Base-by-base conservation (phyloP, 148 eudicot genomes). In the Rheum nobile region DNA sequence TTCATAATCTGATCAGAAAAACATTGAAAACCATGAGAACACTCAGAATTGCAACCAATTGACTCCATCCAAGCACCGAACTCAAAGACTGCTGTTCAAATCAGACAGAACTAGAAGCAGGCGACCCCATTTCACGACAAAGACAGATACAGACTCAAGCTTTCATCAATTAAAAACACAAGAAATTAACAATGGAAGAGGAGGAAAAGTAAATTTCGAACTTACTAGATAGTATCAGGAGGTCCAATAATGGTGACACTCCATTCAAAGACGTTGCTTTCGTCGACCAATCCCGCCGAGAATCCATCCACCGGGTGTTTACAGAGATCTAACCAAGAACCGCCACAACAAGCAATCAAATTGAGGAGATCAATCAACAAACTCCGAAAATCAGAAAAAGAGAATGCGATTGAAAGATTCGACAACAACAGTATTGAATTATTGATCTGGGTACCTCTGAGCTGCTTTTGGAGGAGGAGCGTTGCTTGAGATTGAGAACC, bases 301-400 rank as follows among this genome's bases (percentile, higher is more conserved):
- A 93, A 93, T 44, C 98, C 98, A 90, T 90, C 96, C 4, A 93
- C 98, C 5, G 98, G 98, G 74, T 87, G 73, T 61, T 86, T 93
- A 44, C 81, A 77, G 67, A 93, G 96, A 90, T 90, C 98, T 93
- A 87, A 22, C 1, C 1, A 72, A 44, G n/a, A 34, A 11, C 8
- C 57, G 8, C 11, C 57, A 12, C 31, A 34, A 32, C 39, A 48
- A 41, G 43, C 57, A 21, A 21, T 50, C 24, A 22, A 50, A 50
- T 50, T n/a, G 57, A 50, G 57, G 57, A 50, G 57, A 50, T 50
- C 57, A 50, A 50, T 50, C 24, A 50, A 50, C 57, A 50, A 41
- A 19, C 57, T 50, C 57, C 57, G n/a, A n/a, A 21, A 50, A 50
- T 50, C 26, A 21, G 26, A 47, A 50, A 50, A 50, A 50, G 26